Conservation (phyloP, 1,284 basidiomycete genomes). For the Athelia psychrophila region DNA sequence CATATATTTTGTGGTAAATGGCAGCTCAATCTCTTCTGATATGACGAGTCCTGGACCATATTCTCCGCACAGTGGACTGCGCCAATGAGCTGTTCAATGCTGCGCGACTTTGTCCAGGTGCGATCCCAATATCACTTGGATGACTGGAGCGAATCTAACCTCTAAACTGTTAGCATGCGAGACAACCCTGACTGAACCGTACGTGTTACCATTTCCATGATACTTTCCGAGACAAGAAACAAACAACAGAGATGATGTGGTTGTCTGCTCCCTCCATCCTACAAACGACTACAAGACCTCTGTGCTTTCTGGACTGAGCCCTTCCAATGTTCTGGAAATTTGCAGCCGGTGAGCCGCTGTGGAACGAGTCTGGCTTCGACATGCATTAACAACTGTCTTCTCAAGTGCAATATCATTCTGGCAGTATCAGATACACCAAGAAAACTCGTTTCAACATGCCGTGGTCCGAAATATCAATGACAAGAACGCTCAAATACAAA, state of each 20-base stretch:
- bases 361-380: neutral
- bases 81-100: constrained; percentile 79
- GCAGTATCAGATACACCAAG: constrained; percentile 85
- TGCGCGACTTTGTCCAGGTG: constrained; percentile 75
- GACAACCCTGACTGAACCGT: constrained; percentile 76
- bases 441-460: constrained; percentile 79
- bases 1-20: constrained; percentile 2
- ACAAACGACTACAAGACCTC: constrained; percentile 91
- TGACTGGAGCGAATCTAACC: constrained; percentile 6
- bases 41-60: constrained; percentile 1
- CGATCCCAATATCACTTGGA: neutral
- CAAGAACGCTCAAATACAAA: constrained; percentile 75
- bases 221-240: constrained; percentile 5
- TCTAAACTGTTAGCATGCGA: constrained; percentile 60
- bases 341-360: constrained; percentile 57
- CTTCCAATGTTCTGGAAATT: constrained; percentile 73
- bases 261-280: constrained; percentile 76
- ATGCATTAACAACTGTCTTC: constrained; percentile 2
- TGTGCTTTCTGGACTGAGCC: constrained; percentile 76
- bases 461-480: constrained; percentile 76
- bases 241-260: constrained; percentile 70
- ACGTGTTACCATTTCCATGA: constrained; percentile 17
- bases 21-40: neutral
- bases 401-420: constrained; percentile 79
- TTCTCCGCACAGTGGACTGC: constrained; percentile 25